Percentiles rank a stretch among this genome's conserved stretches.
Evolutionary conservation across 2,329 filamentous ascomycete species (phyloP).

Genomic region (Didymellaceae sp.): DNA sequence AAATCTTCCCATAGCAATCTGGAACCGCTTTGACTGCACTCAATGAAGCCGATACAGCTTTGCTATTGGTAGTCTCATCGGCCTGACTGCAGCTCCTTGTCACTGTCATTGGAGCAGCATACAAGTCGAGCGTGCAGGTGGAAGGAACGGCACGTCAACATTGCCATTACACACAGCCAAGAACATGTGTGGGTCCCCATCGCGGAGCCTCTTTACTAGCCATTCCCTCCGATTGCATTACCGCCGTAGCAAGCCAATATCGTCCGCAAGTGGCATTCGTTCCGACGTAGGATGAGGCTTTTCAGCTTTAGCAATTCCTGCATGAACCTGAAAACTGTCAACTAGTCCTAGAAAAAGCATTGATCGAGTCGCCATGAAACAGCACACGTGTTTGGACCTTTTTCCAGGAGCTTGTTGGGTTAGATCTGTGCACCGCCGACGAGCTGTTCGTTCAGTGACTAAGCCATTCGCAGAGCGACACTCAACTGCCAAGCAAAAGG

Average conservation of each 20-base stretch:
- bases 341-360: no score
- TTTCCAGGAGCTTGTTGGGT: no score
- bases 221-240: neutral
- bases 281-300: neutral
- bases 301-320: neutral
- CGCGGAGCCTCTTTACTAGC: neutral
- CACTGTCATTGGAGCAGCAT: neutral
- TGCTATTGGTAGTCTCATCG: no score
- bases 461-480: no score
- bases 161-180: conserved; percentile 5
- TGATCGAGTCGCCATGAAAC: no score
- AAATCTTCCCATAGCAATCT: neutral
- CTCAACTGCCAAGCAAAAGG: no score
- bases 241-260: neutral
- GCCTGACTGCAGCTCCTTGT: no score
- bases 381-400: no score
- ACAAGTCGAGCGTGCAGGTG: neutral
- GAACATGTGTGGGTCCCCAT: conserved; percentile 1
- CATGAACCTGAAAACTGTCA: neutral
- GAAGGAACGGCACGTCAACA: neutral
- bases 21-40: neutral
- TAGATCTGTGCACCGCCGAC: no score
- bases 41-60: no score
- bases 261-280: neutral
- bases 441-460: no score